These are phyloP conservation scores for Penicillium sp. DNA, from an alignment of 2,329 filamentous ascomycete species.

Conservation along the genomic window DNA sequence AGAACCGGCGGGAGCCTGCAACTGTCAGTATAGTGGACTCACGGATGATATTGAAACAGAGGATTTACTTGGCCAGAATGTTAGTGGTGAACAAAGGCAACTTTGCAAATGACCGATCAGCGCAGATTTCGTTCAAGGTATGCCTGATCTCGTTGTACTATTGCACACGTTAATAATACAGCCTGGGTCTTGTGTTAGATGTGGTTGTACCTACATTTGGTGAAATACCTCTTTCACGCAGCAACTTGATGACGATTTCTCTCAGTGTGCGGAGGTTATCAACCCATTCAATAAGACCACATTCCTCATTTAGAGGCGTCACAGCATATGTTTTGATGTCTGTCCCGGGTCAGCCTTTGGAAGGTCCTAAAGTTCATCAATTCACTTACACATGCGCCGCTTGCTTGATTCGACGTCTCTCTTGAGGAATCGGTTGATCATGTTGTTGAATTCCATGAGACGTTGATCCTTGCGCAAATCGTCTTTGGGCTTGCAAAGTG, in stretches of 20 bases:
- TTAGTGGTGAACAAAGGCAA: conserved; percentile 68
- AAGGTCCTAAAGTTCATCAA: neutral
- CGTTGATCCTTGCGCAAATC: conserved; percentile 96
- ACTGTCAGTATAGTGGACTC: neutral
- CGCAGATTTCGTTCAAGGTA: conserved; percentile 64
- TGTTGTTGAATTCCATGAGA: conserved; percentile 97
- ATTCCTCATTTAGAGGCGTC: conserved; percentile 94
- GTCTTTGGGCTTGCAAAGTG: conserved; percentile 97
- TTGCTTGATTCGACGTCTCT: conserved; percentile 86
- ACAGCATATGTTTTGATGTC: conserved; percentile 96
- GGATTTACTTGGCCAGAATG: conserved; percentile 47
- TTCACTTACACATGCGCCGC: conserved; percentile 66
- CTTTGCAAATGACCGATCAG: conserved; percentile 52
- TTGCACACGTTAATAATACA: conserved; percentile 3
- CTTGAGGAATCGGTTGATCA: conserved; percentile 95
- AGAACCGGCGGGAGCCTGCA: conserved; percentile 74
- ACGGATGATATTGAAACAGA: neutral
- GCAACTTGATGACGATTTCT: conserved; percentile 79
- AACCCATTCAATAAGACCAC: conserved; percentile 97
- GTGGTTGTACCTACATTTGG: conserved; percentile 42
- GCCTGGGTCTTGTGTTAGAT: neutral
- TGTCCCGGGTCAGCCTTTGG: conserved; percentile 18
- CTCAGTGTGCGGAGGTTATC: conserved; percentile 91
- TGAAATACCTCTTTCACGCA: conserved; percentile 68
- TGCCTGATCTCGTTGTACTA: conserved; percentile 65